Percentiles rank a stretch among this genome's conserved stretches.
These are phyloP conservation scores for Xylariomycetidae sp. DNA, from an alignment of 2,329 filamentous ascomycete species.

Conservation along the genomic window DNA sequence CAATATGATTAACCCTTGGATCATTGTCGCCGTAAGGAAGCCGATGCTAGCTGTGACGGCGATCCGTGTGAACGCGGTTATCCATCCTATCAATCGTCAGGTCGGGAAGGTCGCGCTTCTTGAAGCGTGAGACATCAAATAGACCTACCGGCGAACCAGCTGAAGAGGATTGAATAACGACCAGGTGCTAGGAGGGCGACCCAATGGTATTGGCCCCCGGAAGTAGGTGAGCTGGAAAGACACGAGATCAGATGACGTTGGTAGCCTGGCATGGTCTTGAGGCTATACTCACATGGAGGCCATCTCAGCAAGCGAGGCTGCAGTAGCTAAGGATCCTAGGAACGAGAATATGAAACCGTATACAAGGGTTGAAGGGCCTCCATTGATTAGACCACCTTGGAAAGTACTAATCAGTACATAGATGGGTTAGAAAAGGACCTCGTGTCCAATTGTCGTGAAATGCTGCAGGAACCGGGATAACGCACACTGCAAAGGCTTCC, in stretches of 20 bases:
- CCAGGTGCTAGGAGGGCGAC: conserved; percentile 47
- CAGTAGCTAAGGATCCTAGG: conserved; percentile 2
- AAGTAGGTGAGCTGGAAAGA: conserved; percentile 34
- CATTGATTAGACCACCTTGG: conserved; percentile 6
- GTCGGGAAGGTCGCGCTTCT: not conserved
- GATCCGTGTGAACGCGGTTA: conserved; percentile 40
- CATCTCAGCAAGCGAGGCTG: conserved; percentile 32
- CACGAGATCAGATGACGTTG: not conserved
- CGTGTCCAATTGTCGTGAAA: too few relatives aligned
- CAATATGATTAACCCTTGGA: conserved; percentile 38
- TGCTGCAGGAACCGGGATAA: too few relatives aligned
- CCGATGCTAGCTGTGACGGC: conserved; percentile 33
- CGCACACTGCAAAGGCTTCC: conserved; percentile 8
- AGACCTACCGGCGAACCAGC: conserved; percentile 42
- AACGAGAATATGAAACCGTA: conserved; percentile 9
- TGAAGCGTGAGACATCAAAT: not conserved
- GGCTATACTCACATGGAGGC: conserved; percentile 30
- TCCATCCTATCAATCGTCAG: conserved; percentile 31
- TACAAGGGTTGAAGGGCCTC: conserved; percentile 6
- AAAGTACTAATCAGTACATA: conserved; percentile 1
- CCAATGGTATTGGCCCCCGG: conserved; percentile 57
- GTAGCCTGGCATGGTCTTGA: not conserved
- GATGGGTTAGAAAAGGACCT: not conserved
- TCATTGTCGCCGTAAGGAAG: conserved; percentile 40
- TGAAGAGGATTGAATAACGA: conserved; percentile 44